Percentiles rank a stretch among this genome's conserved stretches.
These are phyloP conservation scores for Cadophora sp. DNA, from an alignment of 2,329 filamentous ascomycete genomes.

Conservation along the genomic window DNA sequence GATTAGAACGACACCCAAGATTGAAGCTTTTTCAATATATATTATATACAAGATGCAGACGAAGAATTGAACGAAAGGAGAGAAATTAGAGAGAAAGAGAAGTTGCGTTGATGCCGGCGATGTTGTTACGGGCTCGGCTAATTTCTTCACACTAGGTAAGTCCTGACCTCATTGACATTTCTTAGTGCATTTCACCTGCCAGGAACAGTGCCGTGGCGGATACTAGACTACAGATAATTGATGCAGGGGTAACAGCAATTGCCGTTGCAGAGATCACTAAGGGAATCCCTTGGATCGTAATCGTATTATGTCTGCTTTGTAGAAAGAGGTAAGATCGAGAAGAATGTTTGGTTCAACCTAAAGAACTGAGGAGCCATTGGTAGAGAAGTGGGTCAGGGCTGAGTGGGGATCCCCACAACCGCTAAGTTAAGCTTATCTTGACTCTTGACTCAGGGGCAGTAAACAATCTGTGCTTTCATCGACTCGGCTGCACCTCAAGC, in stretches of 20 bases:
- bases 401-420: too few species aligned
- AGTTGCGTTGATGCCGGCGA: not conserved
- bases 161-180: slow-evolving; percentile 10
- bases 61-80: not conserved
- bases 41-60: too few species aligned
- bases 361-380: too few species aligned
- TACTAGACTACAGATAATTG: not conserved
- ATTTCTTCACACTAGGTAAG: not conserved
- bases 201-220: not conserved
- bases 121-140: not conserved
- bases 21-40: too few species aligned
- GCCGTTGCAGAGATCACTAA: not conserved
- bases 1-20: not conserved
- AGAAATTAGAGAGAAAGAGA: not conserved
- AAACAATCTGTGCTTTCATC: too few species aligned
- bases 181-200: not conserved
- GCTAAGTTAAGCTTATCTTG: too few species aligned
- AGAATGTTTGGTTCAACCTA: too few species aligned
- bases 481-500: too few species aligned
- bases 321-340: not conserved
- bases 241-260: not conserved
- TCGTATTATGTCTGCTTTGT: not conserved
- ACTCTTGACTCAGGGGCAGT: too few species aligned
- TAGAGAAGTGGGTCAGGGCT: too few species aligned
- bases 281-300: not conserved